A percentile compares a stretch with the other conserved stretches of the same genome.
These are phyloP conservation scores for Penicillium sp. DNA, from an alignment of 2,329 filamentous ascomycete species.

Conservation along the genomic window DNA sequence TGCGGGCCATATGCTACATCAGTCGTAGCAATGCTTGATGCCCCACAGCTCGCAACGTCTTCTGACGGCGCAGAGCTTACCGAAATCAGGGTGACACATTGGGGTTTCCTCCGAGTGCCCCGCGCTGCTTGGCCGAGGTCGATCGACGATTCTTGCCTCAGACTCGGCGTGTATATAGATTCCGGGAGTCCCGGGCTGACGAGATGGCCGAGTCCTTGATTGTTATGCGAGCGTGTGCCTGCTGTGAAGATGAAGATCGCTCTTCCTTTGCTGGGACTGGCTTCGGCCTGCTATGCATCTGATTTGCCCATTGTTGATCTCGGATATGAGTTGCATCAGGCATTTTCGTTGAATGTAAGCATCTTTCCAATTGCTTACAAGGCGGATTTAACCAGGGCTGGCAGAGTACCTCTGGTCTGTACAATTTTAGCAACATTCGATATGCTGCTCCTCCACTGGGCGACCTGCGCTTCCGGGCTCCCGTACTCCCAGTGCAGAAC, in stretches of 20 bases:
- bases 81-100: not conserved
- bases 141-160: not conserved
- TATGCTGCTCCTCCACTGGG: constrained; percentile 58
- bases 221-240: not conserved
- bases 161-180: not conserved
- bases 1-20: not conserved
- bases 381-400: not conserved
- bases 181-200: not conserved
- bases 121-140: not conserved
- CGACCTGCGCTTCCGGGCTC: constrained; percentile 53
- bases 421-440: constrained; percentile 60
- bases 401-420: constrained; percentile 43
- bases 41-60: not conserved
- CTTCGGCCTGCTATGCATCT: constrained; percentile 22
- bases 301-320: constrained; percentile 51
- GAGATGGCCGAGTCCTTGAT: not conserved
- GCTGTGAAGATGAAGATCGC: constrained; percentile 11
- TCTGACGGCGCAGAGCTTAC: not conserved
- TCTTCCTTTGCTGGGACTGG: constrained; percentile 15
- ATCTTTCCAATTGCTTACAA: not conserved
- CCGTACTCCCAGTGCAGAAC: constrained; percentile 47
- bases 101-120: not conserved
- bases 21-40: not conserved
- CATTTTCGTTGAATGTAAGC: constrained; percentile 29
- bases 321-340: constrained; percentile 56